Base-by-base conservation (phyloP, 345 rosid species). In the Ailanthus altissimus region DNA sequence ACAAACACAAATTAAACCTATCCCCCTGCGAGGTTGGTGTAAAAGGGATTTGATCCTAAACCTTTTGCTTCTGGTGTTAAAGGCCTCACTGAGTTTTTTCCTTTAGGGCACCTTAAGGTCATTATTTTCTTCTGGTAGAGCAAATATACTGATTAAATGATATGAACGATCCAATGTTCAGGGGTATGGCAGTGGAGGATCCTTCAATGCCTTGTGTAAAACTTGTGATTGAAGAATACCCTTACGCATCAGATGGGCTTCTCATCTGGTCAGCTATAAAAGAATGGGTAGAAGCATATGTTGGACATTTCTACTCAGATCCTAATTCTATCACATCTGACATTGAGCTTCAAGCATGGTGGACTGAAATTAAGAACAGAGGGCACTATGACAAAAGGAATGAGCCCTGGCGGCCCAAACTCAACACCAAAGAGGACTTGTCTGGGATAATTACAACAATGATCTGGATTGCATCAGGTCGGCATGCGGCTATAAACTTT, bases 351-450 rank as follows among this genome's bases (percentile, higher is more conserved):
- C 97, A 89, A 81, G 88, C 89, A 25, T 95, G 99, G 99, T 95
- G 99, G 99, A 81, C 83, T 38, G 99, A 95, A 90, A 88, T 95
- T 77, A 95, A 86, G 84, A 93, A 86, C 87, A 90, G 85, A 85
- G 99, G 99, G 77, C 98, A 93, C 75, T 70, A 70, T 43, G 92
- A 95, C 90, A 95, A 95, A 78, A 76, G 88, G 81, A 86, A 89
- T 18, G 99, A 95, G 64, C 84, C 94, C 13, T 95, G 99, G 99
- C 93, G 99, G 98, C 98, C 99, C n/a, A 83, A 89, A 68, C 93
- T 95, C 67, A 62, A 85, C 54, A 86, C 92, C 69, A 83, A 84
- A 45, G 93, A 90, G 77, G 99, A 93, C 86, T 80, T 95, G 36
- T 83, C 90, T n/a, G 76, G 84, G 74, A 88, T 93, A 84, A 85